Evolutionary conservation across 805 yeast species (phyloP).

Genomic region (Monosporozyma servazzii): DNA sequence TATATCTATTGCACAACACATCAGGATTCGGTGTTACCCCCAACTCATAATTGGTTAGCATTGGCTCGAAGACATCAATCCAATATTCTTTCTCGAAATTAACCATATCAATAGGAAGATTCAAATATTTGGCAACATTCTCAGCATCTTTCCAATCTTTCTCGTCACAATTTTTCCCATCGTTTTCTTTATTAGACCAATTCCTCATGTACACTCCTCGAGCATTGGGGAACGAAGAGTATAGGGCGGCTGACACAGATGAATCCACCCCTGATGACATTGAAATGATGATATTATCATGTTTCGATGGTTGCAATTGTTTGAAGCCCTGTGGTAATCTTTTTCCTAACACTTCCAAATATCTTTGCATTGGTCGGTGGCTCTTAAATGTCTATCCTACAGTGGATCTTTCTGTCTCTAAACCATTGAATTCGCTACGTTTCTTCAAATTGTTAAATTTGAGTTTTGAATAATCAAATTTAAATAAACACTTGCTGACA

Average conservation of each 20-base stretch:
- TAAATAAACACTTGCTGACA: too few relatives aligned
- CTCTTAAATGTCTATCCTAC: background rate
- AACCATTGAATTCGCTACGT: background rate
- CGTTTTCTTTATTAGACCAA: constrained; percentile 50
- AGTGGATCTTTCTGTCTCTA: background rate
- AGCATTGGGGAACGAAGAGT: constrained; percentile 51
- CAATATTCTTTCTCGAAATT: constrained; percentile 89
- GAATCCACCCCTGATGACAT: constrained; percentile 98
- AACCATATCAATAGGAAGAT: constrained; percentile 64
- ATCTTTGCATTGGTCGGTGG: background rate
- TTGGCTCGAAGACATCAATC: constrained; percentile 86
- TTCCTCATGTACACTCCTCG: constrained; percentile 88
- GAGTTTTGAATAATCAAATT: too few relatives aligned
- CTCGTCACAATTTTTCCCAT: constrained; percentile 52
- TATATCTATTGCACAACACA: constrained; percentile 71
- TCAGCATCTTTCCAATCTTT: constrained; percentile 83
- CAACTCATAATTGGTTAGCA: constrained; percentile 58
- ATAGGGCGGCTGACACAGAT: constrained; percentile 71
- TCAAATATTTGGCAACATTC: constrained; percentile 47
- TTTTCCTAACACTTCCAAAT: background rate
- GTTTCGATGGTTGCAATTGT: constrained; percentile 31
- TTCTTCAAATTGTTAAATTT: background rate
- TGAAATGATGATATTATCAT: constrained; percentile 69
- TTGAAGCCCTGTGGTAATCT: constrained; percentile 2
- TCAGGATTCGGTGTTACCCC: constrained; percentile 96